Evolutionary conservation across 495 filamentous ascomycete genomes (phyloP).

Genomic region (Hyphodiscus hymeniophilus): DNA sequence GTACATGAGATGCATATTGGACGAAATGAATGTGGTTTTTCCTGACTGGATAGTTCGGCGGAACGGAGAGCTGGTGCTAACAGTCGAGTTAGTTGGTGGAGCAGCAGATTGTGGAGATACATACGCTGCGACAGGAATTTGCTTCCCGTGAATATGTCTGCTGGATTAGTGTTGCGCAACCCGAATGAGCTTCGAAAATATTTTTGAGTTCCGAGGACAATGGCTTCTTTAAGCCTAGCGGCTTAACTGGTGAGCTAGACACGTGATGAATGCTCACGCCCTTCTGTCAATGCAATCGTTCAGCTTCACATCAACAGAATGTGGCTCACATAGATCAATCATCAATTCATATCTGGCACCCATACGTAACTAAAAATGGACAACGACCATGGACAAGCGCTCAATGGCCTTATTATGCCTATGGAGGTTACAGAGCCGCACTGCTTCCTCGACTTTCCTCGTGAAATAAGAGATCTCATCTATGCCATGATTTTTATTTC

Average conservation of each 20-base stretch:
- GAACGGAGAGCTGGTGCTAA: neutral
- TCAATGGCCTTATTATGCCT: neutral
- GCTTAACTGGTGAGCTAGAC: too few species aligned
- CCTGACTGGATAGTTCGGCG: neutral
- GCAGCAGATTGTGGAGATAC: too few species aligned
- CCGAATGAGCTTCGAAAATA: neutral
- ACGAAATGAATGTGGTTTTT: too few species aligned
- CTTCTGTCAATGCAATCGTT: neutral
- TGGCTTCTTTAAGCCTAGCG: neutral
- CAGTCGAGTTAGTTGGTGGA: neutral
- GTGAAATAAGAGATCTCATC: constrained; percentile 13
- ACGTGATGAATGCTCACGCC: neutral
- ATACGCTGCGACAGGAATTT: too few species aligned
- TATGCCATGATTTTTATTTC: constrained; percentile 4
- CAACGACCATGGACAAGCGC: neutral
- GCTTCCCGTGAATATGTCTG: neutral
- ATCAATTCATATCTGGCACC: too few species aligned
- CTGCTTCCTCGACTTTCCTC: constrained; percentile 5
- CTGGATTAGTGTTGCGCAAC: neutral
- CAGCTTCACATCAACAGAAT: neutral
- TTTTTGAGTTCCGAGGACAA: neutral
- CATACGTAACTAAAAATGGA: neutral
- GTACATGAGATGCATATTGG: constrained; percentile 80
- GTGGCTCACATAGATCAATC: too few species aligned
- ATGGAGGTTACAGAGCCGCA: neutral